phyloP scores from a whole-genome alignment of 2,329 filamentous ascomycete genomes.

The Colletotrichum theobromicola region DNA sequence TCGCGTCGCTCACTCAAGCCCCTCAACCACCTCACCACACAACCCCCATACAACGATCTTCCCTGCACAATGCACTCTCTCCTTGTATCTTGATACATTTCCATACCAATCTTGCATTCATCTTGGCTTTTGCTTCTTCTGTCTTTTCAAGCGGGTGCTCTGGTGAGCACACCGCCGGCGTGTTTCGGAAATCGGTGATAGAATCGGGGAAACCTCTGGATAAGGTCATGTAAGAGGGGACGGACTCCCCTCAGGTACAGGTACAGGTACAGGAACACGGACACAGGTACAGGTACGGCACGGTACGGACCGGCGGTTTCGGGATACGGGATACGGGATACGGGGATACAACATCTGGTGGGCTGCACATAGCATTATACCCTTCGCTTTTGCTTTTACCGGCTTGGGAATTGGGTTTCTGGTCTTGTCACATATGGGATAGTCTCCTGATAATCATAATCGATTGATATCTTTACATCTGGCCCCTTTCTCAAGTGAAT shows the following conservation, averaged over 20 bases:
- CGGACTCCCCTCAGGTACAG: background rate
- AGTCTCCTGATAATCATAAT: constrained; percentile 24
- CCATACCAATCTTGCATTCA: constrained; percentile 12
- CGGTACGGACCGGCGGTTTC: background rate
- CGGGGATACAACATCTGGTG: constrained; percentile 13
- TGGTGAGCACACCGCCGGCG: background rate
- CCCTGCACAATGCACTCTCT: background rate
- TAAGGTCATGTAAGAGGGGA: background rate
- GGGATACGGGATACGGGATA: background rate
- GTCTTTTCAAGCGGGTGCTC: background rate
- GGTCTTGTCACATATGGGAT: constrained; percentile 19
- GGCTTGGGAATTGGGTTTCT: constrained; percentile 12
- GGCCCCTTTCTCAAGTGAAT: background rate
- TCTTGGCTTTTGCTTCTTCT: background rate
- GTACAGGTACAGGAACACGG: background rate
- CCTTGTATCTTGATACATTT: background rate
- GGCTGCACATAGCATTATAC: constrained; percentile 26
- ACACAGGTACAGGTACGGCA: background rate
- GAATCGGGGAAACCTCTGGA: background rate
- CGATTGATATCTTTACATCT: constrained; percentile 3
- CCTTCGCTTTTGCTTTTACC: constrained; percentile 18
- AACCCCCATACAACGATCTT: background rate
- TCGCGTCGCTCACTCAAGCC: background rate
- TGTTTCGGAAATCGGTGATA: background rate
- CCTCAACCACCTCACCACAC: background rate